Base-by-base conservation (phyloP, 352 stramenopile species). In the Detonula confervacea region DNA sequence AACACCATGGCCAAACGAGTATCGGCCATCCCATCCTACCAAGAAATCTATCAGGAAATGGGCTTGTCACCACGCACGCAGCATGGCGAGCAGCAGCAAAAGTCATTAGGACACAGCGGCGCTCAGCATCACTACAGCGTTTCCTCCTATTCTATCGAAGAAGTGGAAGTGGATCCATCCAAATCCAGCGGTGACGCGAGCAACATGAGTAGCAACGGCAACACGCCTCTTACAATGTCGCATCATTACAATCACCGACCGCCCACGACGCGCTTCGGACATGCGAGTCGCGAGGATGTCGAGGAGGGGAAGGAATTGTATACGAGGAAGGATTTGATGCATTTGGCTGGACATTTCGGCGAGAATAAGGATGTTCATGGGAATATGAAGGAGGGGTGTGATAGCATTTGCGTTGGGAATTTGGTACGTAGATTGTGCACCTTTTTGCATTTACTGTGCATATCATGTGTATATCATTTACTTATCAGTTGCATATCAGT, bases 251-350 rank as follows among this genome's bases (percentile, higher is more conserved):
- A 61, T 18, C 51, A 29, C 42, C 62, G 66, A n/a, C 20, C 75
- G n/a, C 47, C 67, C 18, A 75, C 57, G 0, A 61, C 39, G 6
- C 73, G 74, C 46, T 87, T 85, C 75, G 80, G 80, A n/a, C 80
- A 87, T 56, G 65, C 54, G 11, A 39, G 29, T 42, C 35, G 60
- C 14, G 62, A 76, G 33, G 55, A 67, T 46, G 75, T 87, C 56
- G 71, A 79, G 29, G 80, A 87, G 44, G 80, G 80, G 1, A 87
- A 87, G 47, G 80, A 87, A 44, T 39, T 87, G 22, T 87, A 85
- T 70, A 76, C 80, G 1, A 18, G 76, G 12, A 77, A 72, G 65
- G 75, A 85, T 72, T 77, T 87, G 51, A 44, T 80, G n/a, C 16
- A 60, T 9, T 65, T 72, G 30, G 75, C 71, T 62, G 80, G 60